Evolutionary conservation across 2,329 filamentous ascomycete species (phyloP), one percentile per base, ranked within the genome.

Genomic region (Apiospora hydei): DNA sequence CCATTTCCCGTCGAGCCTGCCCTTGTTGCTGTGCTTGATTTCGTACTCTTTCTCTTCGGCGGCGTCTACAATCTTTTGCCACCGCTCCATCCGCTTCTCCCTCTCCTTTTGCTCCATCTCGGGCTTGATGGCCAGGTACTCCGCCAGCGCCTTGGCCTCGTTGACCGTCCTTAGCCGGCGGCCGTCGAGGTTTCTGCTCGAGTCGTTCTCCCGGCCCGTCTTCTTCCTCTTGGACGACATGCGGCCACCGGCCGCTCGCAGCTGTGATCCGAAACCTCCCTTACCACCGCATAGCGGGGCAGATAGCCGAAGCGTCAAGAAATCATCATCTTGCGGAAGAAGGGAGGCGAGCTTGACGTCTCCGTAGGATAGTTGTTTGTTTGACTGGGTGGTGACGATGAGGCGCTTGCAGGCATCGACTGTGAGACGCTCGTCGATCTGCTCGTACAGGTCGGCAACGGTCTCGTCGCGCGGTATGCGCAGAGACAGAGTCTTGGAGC

Each of bases 81-180:
- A 98, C 67, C 95, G 87, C 82, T 93, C 91, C 66, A 93, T 89
- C 67, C 95, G 90, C 82, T 93, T 92, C 80, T 98, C 95, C 79
- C 95, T 96, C 81, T 98, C 95, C 80, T 94, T 94, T 82, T 92
- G 91, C 75, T 98, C 96, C 96, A 99, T 98, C 73, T 98, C 96
- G 0, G 97, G 96, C 81, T 98, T 98, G 76, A 97, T 93, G 2
- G 95, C 94, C 1, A 98, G 88, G 78, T 98, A 98, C 81, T 98
- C 95, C 0, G 97, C 96, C 26, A 99, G 86, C 1, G 94, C 94
- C 82, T 99, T 99, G 46, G 96, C 96, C 81, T 99, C 96, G 49
- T 93, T 96, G 41, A 98, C 94, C 2, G 96, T 98, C 69, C 97
- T 91, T 71, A 99, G 82, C 71, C 96, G 90, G 30, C 96, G 91